Percentiles rank a stretch among this genome's conserved stretches.
These are phyloP conservation scores for Nakazawaea ernobii DNA, from an alignment of 805 yeast genomes.

Conservation along the genomic window DNA sequence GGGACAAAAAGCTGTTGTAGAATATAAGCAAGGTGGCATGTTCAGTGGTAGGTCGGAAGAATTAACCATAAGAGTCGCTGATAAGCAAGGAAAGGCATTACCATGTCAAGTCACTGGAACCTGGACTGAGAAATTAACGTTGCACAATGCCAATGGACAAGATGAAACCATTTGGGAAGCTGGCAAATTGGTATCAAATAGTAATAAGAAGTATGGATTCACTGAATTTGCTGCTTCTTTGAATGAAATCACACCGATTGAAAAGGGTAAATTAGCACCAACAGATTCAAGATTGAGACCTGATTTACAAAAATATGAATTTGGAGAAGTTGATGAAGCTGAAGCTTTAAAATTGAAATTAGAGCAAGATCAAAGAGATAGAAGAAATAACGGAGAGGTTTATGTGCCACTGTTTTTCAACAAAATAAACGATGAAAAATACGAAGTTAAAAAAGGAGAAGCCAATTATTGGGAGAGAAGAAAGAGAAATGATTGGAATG, in stretches of 20 bases:
- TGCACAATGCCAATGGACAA: conserved; percentile 32
- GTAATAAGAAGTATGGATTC: conserved; percentile 73
- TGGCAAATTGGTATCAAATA: conserved; percentile 55
- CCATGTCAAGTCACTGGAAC: conserved; percentile 50
- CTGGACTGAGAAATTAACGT: conserved; percentile 71
- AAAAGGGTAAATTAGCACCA: conserved; percentile 60
- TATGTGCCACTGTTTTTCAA: conserved; percentile 64
- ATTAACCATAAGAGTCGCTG: conserved; percentile 38
- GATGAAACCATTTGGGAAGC: conserved; percentile 55
- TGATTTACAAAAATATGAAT: conserved; percentile 69
- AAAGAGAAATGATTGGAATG: conserved; percentile 55
- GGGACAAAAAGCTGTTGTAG: conserved; percentile 67
- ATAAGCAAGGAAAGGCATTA: conserved; percentile 28
- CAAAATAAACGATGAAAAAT: conserved; percentile 27
- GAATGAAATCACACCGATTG: conserved; percentile 73
- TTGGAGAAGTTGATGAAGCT: conserved; percentile 64
- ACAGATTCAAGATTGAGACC: conserved; percentile 91
- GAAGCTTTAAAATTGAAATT: conserved; percentile 61
- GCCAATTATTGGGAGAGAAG: conserved; percentile 79
- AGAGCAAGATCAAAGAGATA: conserved; percentile 75
- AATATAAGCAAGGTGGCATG: conserved; percentile 77
- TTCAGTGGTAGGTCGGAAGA: conserved; percentile 83
- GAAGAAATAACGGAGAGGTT: conserved; percentile 49
- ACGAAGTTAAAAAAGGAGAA: conserved; percentile 45
- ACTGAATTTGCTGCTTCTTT: conserved; percentile 76